A percentile compares a stretch with the other conserved stretches of the same genome.
Conservation (phyloP, 805 yeast species). For the Yarrowia sp. region DNA sequence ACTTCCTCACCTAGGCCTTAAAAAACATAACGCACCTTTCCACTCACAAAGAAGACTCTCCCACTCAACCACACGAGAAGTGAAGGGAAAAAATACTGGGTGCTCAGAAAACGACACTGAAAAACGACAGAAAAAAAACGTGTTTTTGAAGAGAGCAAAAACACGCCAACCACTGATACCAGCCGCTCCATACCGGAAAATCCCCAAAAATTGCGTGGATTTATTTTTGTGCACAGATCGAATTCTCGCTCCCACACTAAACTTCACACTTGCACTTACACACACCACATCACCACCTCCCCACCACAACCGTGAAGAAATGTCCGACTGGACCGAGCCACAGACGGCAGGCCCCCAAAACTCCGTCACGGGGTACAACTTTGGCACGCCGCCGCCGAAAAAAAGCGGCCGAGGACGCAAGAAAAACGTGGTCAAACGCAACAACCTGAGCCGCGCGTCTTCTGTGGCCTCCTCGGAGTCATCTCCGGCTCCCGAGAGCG, state of each 20-base stretch:
- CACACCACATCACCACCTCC: neutral
- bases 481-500: constrained; percentile 1
- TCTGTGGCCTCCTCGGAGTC: constrained; percentile 23
- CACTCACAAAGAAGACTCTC: no score
- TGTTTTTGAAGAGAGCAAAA: no score
- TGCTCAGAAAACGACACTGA: no score
- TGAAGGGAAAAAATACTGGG: no score
- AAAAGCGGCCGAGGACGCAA: constrained; percentile 11
- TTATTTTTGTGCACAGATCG: no score
- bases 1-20: no score
- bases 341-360: constrained; percentile 53
- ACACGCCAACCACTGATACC: no score
- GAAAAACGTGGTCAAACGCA: constrained; percentile 3
- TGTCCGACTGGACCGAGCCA: constrained; percentile 54
- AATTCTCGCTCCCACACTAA: neutral
- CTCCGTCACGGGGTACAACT: constrained; percentile 67
- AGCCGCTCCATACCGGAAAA: no score
- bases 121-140: no score
- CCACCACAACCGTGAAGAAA: neutral
- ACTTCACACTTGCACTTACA: constrained; percentile 14
- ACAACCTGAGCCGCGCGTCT: constrained; percentile 10
- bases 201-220: no score
- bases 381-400: constrained; percentile 64
- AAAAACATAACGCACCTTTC: no score
- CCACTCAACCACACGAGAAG: no score